Conservation (phyloP, 2,329 filamentous ascomycete species). For the Fusarium musae region DNA sequence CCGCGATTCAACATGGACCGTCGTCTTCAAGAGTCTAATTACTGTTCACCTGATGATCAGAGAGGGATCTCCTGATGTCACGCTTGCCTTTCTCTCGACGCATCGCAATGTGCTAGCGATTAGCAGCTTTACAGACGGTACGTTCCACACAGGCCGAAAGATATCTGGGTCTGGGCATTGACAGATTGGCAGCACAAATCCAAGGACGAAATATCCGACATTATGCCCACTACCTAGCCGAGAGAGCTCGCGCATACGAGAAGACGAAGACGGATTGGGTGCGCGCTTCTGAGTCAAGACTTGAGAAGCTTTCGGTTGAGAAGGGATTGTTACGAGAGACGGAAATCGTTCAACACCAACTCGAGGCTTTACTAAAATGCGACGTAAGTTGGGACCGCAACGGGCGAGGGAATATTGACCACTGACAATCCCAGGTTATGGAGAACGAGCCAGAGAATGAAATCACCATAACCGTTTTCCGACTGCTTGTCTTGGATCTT, state of each 20-base stretch:
- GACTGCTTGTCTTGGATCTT: slow-evolving; percentile 89
- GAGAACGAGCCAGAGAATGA: slow-evolving; percentile 93
- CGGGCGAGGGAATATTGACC: neutral
- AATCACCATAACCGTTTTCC: slow-evolving; percentile 93
- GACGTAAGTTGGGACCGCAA: slow-evolving; percentile 69
- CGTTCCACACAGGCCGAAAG: slow-evolving; percentile 48
- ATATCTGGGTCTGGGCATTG: slow-evolving; percentile 3
- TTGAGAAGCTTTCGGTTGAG: slow-evolving; percentile 88
- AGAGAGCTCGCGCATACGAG: slow-evolving; percentile 83
- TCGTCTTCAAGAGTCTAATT: slow-evolving; percentile 97
- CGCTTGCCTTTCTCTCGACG: slow-evolving; percentile 83
- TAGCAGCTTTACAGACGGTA: slow-evolving; percentile 92
- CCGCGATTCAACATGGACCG: slow-evolving; percentile 98
- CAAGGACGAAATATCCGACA: slow-evolving; percentile 95
- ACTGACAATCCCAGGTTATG: slow-evolving; percentile 71
- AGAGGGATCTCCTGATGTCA: slow-evolving; percentile 90
- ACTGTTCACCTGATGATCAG: slow-evolving; percentile 97
- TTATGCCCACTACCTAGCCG: slow-evolving; percentile 87
- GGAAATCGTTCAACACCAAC: slow-evolving; percentile 88
- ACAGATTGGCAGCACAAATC: slow-evolving; percentile 75
- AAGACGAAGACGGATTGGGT: slow-evolving; percentile 93
- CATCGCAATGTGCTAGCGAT: slow-evolving; percentile 87
- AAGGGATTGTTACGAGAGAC: slow-evolving; percentile 94
- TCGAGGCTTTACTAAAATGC: slow-evolving; percentile 86
- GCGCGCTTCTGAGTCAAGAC: slow-evolving; percentile 79